A percentile compares a stretch with the other conserved stretches of the same genome.
phyloP scores from a whole-genome alignment of 352 stramenopile genomes.

The Globisporangium radiosum region DNA sequence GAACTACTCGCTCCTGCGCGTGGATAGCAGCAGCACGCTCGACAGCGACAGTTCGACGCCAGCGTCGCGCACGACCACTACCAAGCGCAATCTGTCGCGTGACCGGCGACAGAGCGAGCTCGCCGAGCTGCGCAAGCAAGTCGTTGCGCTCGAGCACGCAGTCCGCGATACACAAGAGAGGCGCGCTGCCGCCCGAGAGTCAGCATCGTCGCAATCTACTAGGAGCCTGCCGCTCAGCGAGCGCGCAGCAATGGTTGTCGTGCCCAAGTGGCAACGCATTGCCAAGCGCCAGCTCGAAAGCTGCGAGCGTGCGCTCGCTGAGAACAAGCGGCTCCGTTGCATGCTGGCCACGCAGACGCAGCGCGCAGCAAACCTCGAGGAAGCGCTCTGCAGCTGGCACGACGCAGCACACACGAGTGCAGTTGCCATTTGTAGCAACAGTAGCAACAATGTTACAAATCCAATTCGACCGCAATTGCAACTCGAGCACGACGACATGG shows the following conservation, averaged over 20 bases:
- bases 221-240: too few relatives aligned
- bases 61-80: neutral
- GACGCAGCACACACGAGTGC: slow-evolving; percentile 3
- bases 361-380: slow-evolving; percentile 5
- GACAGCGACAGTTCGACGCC: neutral
- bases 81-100: slow-evolving; percentile 6
- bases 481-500: slow-evolving; percentile 17
- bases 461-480: slow-evolving; percentile 34
- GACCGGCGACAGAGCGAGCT: slow-evolving; percentile 11
- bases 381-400: slow-evolving; percentile 4
- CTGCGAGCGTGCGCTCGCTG: neutral
- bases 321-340: slow-evolving; percentile 6
- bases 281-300: slow-evolving; percentile 6
- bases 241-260: neutral
- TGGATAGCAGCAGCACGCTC: neutral
- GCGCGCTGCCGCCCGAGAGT: neutral
- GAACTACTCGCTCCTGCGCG: too few relatives aligned
- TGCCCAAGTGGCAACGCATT: slow-evolving; percentile 11
- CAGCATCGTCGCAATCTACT: too few relatives aligned
- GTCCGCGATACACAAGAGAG: neutral
- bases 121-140: slow-evolving; percentile 2
- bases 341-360: slow-evolving; percentile 8
- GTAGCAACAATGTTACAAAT: slow-evolving; percentile 4
- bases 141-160: slow-evolving; percentile 2
- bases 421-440: slow-evolving; percentile 16